Evolutionary conservation across 2,329 filamentous ascomycete species (phyloP).

Genomic region (Teratosphaeria destructans): DNA sequence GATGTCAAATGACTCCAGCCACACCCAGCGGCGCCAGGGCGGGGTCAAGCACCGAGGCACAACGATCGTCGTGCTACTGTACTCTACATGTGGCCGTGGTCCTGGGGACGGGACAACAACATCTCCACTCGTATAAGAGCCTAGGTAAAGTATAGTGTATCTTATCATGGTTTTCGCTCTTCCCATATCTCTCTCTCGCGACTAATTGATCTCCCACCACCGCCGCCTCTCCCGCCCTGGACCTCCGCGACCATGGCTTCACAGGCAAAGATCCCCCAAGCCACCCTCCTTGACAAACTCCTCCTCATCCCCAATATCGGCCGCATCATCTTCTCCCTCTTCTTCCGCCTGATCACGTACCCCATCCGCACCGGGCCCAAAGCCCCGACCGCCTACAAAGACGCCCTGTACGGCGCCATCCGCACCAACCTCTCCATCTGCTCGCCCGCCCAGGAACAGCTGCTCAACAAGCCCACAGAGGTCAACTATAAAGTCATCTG

Average conservation of each 20-base stretch:
- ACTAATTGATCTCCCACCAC: background rate
- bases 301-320: conserved; percentile 3
- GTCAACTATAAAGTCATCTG: conserved; percentile 27
- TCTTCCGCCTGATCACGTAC: conserved; percentile 23
- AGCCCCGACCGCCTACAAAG: conserved; percentile 16
- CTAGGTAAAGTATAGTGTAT: background rate
- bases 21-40: background rate
- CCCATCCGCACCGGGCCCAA: conserved; percentile 26
- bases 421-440: conserved; percentile 13
- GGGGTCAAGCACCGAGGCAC: background rate
- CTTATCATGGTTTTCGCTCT: background rate
- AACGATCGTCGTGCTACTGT: background rate
- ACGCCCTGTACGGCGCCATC: conserved; percentile 17
- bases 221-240: background rate
- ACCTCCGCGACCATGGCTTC: background rate
- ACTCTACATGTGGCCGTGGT: background rate
- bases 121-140: background rate
- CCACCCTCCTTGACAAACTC: background rate
- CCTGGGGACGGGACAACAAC: background rate
- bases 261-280: background rate
- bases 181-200: background rate
- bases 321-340: conserved; percentile 23
- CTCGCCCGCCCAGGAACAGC: conserved; percentile 16
- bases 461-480: conserved; percentile 22
- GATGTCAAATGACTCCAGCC: background rate